These are phyloP conservation scores for Oenanthe javanica DNA, from an alignment of 140 eudicot species.

Conservation along the genomic window DNA sequence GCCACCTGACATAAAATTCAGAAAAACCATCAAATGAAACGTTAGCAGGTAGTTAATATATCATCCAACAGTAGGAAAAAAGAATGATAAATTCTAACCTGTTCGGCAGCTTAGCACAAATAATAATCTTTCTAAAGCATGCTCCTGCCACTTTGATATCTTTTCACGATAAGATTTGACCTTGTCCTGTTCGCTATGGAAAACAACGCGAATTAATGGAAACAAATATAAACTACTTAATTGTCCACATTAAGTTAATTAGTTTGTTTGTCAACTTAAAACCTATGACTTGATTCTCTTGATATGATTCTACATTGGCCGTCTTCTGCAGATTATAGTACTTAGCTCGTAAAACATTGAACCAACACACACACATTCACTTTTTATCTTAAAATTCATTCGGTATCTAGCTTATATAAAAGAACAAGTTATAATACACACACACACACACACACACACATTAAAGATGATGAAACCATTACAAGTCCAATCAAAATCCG, in stretches of 20 bases:
- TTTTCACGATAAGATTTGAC: slow-evolving; percentile 82
- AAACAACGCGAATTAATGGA: slow-evolving; percentile 4
- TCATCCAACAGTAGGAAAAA: slow-evolving; percentile 2
- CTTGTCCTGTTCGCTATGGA: slow-evolving; percentile 78
- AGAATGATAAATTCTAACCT: slow-evolving; percentile 37
- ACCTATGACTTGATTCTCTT: background rate
- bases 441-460: too few species aligned
- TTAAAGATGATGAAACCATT: too few species aligned
- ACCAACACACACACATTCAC: too few species aligned
- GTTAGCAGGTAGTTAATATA: slow-evolving; percentile 10
- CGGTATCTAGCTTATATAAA: too few species aligned
- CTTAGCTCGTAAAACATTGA: background rate
- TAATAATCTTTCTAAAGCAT: slow-evolving; percentile 58
- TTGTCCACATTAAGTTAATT: background rate
- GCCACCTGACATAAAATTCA: slow-evolving; percentile 38
- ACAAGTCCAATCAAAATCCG: too few species aligned
- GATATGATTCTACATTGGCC: background rate
- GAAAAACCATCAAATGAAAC: slow-evolving; percentile 13
- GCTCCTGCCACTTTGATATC: slow-evolving; percentile 91
- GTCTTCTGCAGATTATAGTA: background rate
- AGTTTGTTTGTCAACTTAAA: background rate
- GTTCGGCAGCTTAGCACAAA: slow-evolving; percentile 48
- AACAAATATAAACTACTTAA: background rate
- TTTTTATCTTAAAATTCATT: too few species aligned
- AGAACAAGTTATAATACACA: too few species aligned